A percentile compares a stretch with the other conserved stretches of the same genome.
Evolutionary conservation across 1,284 basidiomycete genomes (phyloP).

Genomic region (Golubevia pallescens): DNA sequence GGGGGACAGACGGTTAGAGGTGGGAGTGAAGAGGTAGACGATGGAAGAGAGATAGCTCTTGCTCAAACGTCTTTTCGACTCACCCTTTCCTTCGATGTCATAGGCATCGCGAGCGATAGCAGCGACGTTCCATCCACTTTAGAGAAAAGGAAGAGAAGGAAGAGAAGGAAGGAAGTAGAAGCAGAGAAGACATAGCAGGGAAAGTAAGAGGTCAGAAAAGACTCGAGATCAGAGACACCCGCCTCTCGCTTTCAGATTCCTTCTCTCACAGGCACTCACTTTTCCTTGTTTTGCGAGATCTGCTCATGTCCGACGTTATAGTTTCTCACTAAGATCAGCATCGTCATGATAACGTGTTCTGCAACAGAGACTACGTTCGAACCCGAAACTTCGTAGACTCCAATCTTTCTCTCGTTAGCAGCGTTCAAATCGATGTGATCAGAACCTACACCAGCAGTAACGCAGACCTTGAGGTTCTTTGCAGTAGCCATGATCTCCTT

Average conservation of each 20-base stretch:
- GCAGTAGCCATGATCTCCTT: conserved; percentile 79
- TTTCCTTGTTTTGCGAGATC: conserved; percentile 31
- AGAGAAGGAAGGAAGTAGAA: too few relatives aligned
- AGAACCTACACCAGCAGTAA: conserved; percentile 87
- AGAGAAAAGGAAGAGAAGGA: too few relatives aligned
- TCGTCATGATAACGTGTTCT: conserved; percentile 85
- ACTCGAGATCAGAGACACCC: conserved; percentile 2
- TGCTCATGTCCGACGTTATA: conserved; percentile 75
- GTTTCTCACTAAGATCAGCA: conserved; percentile 85
- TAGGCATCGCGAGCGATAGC: conserved; percentile 67
- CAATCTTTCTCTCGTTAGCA: conserved; percentile 80
- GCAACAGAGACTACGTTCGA: conserved; percentile 90
- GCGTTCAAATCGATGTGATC: conserved; percentile 85
- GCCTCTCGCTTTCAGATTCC: too few relatives aligned
- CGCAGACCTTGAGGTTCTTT: conserved; percentile 86
- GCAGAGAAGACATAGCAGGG: conserved; percentile 11
- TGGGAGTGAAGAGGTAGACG: conserved; percentile 1
- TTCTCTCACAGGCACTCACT: too few relatives aligned
- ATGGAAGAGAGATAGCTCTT: conserved; percentile 23
- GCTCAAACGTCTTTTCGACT: not conserved
- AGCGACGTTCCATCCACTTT: conserved; percentile 55
- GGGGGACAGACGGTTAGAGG: conserved; percentile 49
- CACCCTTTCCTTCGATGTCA: conserved; percentile 88
- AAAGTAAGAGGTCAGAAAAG: not conserved
- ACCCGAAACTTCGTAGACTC: conserved; percentile 78